Base-by-base conservation (phyloP, 2,329 filamentous ascomycete genomes). In the Cercospora beticola region DNA sequence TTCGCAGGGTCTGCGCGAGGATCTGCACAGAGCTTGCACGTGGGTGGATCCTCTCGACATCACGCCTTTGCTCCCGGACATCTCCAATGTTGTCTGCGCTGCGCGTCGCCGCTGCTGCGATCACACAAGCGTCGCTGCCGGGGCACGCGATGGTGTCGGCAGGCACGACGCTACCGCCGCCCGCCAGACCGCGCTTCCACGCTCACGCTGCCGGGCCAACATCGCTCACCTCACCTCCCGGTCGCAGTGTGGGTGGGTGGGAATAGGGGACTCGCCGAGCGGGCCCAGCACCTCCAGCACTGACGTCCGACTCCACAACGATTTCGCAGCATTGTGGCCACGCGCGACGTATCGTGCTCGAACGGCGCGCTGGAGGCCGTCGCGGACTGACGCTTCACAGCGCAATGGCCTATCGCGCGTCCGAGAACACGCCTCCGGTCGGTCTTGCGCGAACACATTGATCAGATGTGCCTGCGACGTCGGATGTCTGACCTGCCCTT, bases 21-120 rank as follows among this genome's bases (percentile, higher is more conserved):
- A 58, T 58, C 54, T 30, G 54, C 54, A 33, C 54, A 58, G 54
- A 58, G 54, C 54, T 58, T 58, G 54, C 54, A 58, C 54, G 54
- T 58, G 54, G 54, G 54, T 58, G 54, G 54, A 33, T 58, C 26
- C 54, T 23, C 54, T n/a, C 26, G 54, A 58, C 54, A 58, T 58
- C 54, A 57, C 54, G 21, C 54, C 23, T 28, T 26, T 31, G 36
- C 36, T 43, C 16, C 36, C 36, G 36, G 16, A 5, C 23, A 12
- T 57, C 54, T 26, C 7, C 54, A 28, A 30, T 30, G 54, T 16
- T 28, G 54, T 30, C 16, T 28, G 21, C 23, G 9, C 14, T 26
- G 54, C 54, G 23, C 54, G n/a, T 57, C 54, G 54, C 54, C 54
- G 54, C 54, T 33, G 54, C 30, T 30, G 26, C 54, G 26, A 52